phyloP scores from a whole-genome alignment of 768 basidiomycete species.

The Strobilomyces confusus region DNA sequence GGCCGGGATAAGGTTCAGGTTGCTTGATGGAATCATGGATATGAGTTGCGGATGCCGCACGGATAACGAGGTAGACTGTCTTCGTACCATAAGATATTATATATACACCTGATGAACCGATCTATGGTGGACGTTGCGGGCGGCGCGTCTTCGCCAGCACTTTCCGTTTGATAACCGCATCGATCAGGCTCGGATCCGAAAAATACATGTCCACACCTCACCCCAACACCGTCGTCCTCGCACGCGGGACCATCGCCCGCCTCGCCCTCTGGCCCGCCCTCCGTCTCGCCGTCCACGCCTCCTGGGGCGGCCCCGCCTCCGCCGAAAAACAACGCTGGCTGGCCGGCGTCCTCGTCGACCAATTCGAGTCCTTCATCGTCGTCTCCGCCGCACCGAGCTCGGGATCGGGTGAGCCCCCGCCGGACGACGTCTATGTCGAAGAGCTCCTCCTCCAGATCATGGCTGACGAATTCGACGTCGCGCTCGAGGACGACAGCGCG shows the following conservation, averaged over 20 bases:
- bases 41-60: too few relatives aligned
- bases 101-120: too few relatives aligned
- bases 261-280: conserved; percentile 83
- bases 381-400: conserved; percentile 1
- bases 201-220: conserved; percentile 30
- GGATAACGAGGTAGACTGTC: too few relatives aligned
- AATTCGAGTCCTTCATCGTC: conserved; percentile 57
- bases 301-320: conserved; percentile 81
- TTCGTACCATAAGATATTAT: too few relatives aligned
- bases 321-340: conserved; percentile 81
- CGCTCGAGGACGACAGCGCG: conserved; percentile 82
- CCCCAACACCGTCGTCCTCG: conserved; percentile 64
- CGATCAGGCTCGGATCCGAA: neutral
- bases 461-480: conserved; percentile 81
- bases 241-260: conserved; percentile 80
- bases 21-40: too few relatives aligned
- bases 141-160: too few relatives aligned
- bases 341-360: conserved; percentile 74
- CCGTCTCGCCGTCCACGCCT: conserved; percentile 77
- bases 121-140: too few relatives aligned
- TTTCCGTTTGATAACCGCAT: too few relatives aligned
- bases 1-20: neutral
- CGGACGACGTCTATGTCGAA: conserved; percentile 76
- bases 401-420: conserved; percentile 9
- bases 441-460: conserved; percentile 79